Evolutionary conservation across 1,284 basidiomycete genomes (phyloP).

Genomic region (Ustilago lituana): DNA sequence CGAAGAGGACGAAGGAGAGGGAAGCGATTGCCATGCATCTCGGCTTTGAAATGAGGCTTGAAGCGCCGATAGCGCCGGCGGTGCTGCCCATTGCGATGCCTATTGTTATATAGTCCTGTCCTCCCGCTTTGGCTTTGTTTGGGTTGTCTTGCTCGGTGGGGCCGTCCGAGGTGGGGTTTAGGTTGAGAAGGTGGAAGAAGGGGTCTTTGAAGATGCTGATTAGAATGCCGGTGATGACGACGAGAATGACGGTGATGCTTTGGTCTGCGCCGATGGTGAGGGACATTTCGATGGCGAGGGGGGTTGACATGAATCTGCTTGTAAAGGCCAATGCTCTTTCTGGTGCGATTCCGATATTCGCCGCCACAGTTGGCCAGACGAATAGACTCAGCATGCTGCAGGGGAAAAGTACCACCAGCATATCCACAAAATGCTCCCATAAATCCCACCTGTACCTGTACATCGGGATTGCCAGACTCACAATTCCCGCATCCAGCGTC

Average conservation of each 20-base stretch:
- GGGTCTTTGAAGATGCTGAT: conserved; percentile 58
- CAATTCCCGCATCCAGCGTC: conserved; percentile 59
- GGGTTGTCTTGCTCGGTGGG: background rate
- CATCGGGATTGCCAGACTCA: conserved; percentile 57
- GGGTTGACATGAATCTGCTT: conserved; percentile 56
- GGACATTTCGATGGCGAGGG: conserved; percentile 57
- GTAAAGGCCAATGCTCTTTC: conserved; percentile 50
- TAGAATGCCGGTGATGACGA: conserved; percentile 60
- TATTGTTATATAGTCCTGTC: conserved; percentile 46
- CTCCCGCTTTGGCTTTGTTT: background rate
- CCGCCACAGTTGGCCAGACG: conserved; percentile 49
- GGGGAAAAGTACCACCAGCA: conserved; percentile 48
- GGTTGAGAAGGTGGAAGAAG: conserved; percentile 48
- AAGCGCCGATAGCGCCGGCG: conserved; percentile 57
- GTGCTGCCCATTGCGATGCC: conserved; percentile 59
- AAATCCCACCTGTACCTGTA: conserved; percentile 58
- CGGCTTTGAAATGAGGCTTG: conserved; percentile 48
- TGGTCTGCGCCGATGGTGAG: conserved; percentile 56
- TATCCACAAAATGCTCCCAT: conserved; percentile 34
- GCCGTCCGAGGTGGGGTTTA: conserved; percentile 27
- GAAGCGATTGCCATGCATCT: conserved; percentile 55
- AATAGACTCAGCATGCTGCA: conserved; percentile 50
- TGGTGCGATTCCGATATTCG: conserved; percentile 39
- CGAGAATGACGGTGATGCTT: conserved; percentile 56
- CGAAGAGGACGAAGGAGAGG: conserved; percentile 56